Base-by-base conservation (phyloP, 1,139 yeast genomes). In the Zygosaccharomyces sapae region DNA sequence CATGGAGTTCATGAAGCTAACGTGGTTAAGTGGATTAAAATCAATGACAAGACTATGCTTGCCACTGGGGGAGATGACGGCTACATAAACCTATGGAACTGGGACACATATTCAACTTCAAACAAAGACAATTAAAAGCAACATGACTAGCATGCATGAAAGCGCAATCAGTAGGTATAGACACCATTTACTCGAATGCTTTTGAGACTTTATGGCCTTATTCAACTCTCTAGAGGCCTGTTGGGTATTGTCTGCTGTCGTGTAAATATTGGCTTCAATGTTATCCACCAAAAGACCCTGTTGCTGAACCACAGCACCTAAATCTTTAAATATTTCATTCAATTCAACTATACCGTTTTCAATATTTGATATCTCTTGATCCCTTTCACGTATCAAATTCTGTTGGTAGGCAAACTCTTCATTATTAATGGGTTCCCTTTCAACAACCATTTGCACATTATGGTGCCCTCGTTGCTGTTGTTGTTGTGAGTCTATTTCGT, bases 61-160 rank as follows among this genome's bases (percentile, higher is more conserved):
- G 55, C 59, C 9, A 83, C 92, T 4, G 94, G 87, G 13, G 97
- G 97, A 9, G 98, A 90, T 59, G 97, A 90, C 59, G 95, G 96
- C 0, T 57, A 65, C 40, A 80, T 86, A 1, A 84, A 83, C 54
- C 63, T 88, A 27, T 89, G 96, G 96, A 60, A 52, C 16, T 61
- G 95, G 96, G 25, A 31, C 34, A 7, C 18, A 7, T 31, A 8
- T 24, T 16, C 27, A 20, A 13, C 33, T 33, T 48, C 52, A 61
- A 27, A 58, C 57, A 40, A 61, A 50, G 18, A 57, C 53, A 7
- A 57, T 75, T 47, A 81, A 59, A 25, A 76, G 57, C 48, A 78
- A 69, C 39, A 82, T 73, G 8, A 76, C 57, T 27, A 80, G 60
- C 49, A 82, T 69, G 12, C 77, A 79, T 22, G 78, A 63, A 41